phyloP scores from a whole-genome alignment of 768 basidiomycete genomes.

The Xanthoconium purpureum region DNA sequence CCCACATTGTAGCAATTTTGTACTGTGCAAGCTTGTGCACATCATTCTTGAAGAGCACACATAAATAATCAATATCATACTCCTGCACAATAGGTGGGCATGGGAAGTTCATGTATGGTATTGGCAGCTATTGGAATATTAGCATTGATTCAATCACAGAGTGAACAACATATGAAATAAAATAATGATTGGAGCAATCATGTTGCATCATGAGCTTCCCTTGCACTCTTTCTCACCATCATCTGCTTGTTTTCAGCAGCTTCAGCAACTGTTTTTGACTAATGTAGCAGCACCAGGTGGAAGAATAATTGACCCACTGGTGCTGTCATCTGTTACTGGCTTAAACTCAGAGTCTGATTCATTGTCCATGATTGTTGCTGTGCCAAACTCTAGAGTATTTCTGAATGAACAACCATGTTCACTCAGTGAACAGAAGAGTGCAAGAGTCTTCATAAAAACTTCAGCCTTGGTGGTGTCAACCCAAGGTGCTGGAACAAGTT shows the following conservation, averaged over 20 bases:
- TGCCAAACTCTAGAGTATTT: not conserved
- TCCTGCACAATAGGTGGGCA: conserved; percentile 3
- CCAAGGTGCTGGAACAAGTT: not conserved
- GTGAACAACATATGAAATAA: not conserved
- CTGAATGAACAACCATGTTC: conserved; percentile 2
- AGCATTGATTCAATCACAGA: not conserved
- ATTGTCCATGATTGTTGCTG: not conserved
- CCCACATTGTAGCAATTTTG: not conserved
- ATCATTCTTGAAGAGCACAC: not conserved
- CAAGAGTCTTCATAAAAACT: conserved; percentile 5
- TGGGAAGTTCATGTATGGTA: not conserved
- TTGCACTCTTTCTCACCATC: not conserved
- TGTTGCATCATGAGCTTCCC: not conserved
- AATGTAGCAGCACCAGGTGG: not conserved
- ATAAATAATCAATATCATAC: not conserved
- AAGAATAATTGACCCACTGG: too few species aligned
- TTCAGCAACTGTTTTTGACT: not conserved
- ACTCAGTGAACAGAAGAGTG: not conserved
- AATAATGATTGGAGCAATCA: not conserved
- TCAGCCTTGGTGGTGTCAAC: not conserved
- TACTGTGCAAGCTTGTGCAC: not conserved
- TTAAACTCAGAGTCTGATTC: not conserved
- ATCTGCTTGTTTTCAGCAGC: not conserved
- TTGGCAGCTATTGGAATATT: not conserved
- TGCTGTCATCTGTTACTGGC: too few species aligned